Percentiles rank a stretch among this genome's conserved stretches.
phyloP scores from a whole-genome alignment of 805 yeast species.

The Metschnikowia cubensis region DNA sequence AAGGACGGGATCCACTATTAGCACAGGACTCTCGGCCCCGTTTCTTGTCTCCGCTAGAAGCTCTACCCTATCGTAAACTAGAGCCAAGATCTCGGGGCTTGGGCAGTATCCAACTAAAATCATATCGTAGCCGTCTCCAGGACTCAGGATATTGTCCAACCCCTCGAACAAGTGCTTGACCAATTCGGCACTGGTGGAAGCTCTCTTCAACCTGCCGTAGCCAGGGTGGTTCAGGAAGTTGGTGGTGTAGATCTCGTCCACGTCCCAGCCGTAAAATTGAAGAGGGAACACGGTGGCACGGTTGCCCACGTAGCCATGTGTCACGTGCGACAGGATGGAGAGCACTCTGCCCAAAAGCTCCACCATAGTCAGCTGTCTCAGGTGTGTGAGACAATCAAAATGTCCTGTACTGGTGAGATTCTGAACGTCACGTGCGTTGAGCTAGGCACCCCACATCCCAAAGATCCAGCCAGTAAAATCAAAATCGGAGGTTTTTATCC shows the following conservation, averaged over 20 bases:
- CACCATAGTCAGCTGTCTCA: background rate
- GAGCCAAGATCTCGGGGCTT: slow-evolving; percentile 45
- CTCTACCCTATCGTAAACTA: slow-evolving; percentile 43
- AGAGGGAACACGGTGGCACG: slow-evolving; percentile 18
- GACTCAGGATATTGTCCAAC: slow-evolving; percentile 41
- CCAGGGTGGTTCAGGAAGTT: slow-evolving; percentile 21
- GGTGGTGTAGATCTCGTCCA: slow-evolving; percentile 19
- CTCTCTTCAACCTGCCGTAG: slow-evolving; percentile 19
- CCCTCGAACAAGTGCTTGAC: slow-evolving; percentile 54
- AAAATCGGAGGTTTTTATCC: too few species aligned
- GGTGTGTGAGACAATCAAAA: background rate
- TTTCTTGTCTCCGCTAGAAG: slow-evolving; percentile 23
- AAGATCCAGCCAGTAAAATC: background rate
- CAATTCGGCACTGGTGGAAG: slow-evolving; percentile 38
- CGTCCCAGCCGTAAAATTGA: slow-evolving; percentile 19
- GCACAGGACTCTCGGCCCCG: slow-evolving; percentile 38
- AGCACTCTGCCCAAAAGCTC: slow-evolving; percentile 10
- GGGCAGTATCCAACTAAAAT: slow-evolving; percentile 81
- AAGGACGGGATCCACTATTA: slow-evolving; percentile 86
- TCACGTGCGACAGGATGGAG: slow-evolving; percentile 19
- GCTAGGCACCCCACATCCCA: background rate
- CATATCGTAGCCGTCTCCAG: slow-evolving; percentile 49
- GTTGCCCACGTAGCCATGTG: slow-evolving; percentile 20
- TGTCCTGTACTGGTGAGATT: slow-evolving; percentile 1
- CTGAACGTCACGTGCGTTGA: slow-evolving; percentile 1